Base-by-base conservation (phyloP, 140 eudicot species). In the Senecio squalidus region DNA sequence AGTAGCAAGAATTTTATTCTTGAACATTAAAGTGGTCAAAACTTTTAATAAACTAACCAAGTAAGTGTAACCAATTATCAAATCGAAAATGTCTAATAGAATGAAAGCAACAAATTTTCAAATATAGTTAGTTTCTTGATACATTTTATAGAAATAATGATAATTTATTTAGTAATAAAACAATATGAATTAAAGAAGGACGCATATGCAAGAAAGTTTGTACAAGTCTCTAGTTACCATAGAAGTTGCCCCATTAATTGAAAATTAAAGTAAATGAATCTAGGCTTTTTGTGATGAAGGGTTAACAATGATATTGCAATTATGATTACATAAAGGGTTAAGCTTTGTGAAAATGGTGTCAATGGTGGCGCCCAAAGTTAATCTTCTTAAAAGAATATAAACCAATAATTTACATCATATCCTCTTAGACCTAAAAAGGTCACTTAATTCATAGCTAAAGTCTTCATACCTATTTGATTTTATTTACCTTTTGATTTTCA, bases 251-350 rank as follows among this genome's bases (percentile, higher is more conserved):
- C 66, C 71, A 57, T 68, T 68, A 20, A 27, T 58, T 69, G 34
- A 60, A 55, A 53, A 33, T 58, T 26, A 69, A 59, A 58, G 54
- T 26, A 69, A 68, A 47, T 34, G 16, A 44, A 55, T 17, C 41
- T 71, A 71, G 60, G 60, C 66, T 71, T 71, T 71, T 40, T 44
- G 41, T 55, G 54, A 45, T 49, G 60, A 62, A 71, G 11, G 65
- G 58, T 63, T 34, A 71, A 53, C 71, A 71, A 71, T 71, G 71
- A 71, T 71, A 44, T 63, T 71, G 76, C 71, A 54, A 71, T 71
- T 31, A 71, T 71, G 76, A 71, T 41, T 33, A 23, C 45, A 62
- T 62, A 63, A 71, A 71, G 66, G 55, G 53, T 50, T 49, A n/a
- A 51, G 26, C 62, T 69, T 70, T 70, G 50, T 30, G 58, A 20